These are phyloP conservation scores for Coemansia sp. DNA, from an alignment of 192 early-diverging fungal species.

Conservation along the genomic window DNA sequence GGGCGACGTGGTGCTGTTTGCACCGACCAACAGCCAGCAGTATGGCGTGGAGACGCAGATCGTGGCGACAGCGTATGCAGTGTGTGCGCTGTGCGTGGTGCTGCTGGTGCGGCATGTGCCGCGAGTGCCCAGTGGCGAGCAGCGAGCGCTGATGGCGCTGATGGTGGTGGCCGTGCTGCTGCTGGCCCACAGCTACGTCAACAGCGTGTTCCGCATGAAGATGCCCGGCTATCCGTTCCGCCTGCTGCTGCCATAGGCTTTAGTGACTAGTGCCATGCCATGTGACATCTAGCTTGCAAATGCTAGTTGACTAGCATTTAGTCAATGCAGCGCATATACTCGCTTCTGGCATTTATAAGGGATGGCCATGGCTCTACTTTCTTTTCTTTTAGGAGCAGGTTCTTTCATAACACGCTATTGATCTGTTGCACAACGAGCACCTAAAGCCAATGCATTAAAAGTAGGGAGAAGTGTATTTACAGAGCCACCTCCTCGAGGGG, in stretches of 20 bases:
- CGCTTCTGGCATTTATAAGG: too few species aligned
- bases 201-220: conserved; percentile 55
- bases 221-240: conserved; percentile 48
- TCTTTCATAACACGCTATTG: too few species aligned
- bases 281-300: background rate
- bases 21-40: conserved; percentile 45
- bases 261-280: background rate
- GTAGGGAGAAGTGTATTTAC: background rate
- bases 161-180: conserved; percentile 35
- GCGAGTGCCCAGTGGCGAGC: conserved; percentile 32
- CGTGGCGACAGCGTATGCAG: conserved; percentile 44
- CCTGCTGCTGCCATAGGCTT: conserved; percentile 38
- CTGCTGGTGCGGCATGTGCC: conserved; percentile 48
- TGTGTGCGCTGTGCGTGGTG: conserved; percentile 48
- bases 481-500: background rate
- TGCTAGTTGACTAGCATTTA: too few species aligned
- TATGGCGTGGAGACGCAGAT: conserved; percentile 54
- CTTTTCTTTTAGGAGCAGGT: too few species aligned
- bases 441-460: background rate
- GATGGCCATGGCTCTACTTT: too few species aligned
- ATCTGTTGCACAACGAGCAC: too few species aligned
- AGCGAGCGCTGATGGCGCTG: conserved; percentile 46
- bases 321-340: too few species aligned
- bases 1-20: conserved; percentile 42
- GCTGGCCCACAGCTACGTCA: conserved; percentile 48